Percentiles rank a stretch among this genome's conserved stretches.
Conservation (phyloP, 2,329 filamentous ascomycete genomes). For the Drechslerella stenobrocha region DNA sequence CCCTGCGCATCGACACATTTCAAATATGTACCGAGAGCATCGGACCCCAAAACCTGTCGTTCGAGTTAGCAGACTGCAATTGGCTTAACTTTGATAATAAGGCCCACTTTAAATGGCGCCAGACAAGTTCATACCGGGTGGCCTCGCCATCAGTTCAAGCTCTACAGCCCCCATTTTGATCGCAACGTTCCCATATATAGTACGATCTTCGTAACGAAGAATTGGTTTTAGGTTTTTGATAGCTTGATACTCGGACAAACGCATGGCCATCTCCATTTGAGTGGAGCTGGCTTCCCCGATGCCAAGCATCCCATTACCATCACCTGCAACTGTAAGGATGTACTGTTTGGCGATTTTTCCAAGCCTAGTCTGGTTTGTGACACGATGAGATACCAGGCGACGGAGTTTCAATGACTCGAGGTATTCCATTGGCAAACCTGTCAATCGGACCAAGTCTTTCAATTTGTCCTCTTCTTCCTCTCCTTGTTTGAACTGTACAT, state of each 20-base stretch:
- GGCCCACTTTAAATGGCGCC: no score
- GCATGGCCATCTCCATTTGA: conserved; percentile 68
- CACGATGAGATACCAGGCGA: conserved; percentile 71
- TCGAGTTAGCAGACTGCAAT: neutral
- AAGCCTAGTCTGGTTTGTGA: conserved; percentile 92
- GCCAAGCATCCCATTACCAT: conserved; percentile 80
- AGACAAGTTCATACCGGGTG: conserved; percentile 74
- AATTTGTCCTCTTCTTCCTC: conserved; percentile 58
- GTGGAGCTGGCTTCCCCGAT: conserved; percentile 87
- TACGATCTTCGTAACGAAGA: conserved; percentile 84
- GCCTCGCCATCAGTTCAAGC: conserved; percentile 77
- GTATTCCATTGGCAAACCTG: conserved; percentile 60
- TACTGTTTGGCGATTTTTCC: conserved; percentile 84
- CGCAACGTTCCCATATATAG: conserved; percentile 81
- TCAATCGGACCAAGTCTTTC: conserved; percentile 58
- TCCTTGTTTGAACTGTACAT: conserved; percentile 53
- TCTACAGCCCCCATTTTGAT: conserved; percentile 86
- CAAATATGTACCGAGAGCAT: conserved; percentile 87
- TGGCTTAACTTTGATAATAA: no score
- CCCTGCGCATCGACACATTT: conserved; percentile 84
- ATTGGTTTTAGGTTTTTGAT: conserved; percentile 94
- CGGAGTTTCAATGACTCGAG: conserved; percentile 67
- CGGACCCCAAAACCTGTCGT: conserved; percentile 84
- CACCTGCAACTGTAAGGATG: conserved; percentile 79
- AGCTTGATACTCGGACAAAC: conserved; percentile 77